phyloP scores from a whole-genome alignment of 768 basidiomycete genomes.

The Kwoniella newhampshirensis region DNA sequence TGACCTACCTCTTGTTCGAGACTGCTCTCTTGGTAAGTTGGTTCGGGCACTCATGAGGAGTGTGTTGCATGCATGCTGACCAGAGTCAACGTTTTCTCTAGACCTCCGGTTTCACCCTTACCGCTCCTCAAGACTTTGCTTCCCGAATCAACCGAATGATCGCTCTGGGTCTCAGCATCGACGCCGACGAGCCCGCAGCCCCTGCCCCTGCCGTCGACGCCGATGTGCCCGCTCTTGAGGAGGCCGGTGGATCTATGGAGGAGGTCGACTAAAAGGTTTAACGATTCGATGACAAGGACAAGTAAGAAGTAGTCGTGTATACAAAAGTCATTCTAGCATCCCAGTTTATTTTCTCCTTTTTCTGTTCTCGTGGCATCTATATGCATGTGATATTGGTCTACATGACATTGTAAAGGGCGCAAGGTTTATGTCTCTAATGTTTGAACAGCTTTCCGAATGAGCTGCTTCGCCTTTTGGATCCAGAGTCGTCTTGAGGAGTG shows the following conservation, averaged over 20 bases:
- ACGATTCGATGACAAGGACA: background rate
- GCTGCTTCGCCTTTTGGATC: constrained; percentile 6
- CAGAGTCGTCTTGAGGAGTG: background rate
- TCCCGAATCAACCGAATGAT: constrained; percentile 98
- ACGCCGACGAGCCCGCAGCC: constrained; percentile 67
- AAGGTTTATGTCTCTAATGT: background rate
- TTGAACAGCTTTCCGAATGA: constrained; percentile 16
- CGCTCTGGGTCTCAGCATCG: constrained; percentile 59
- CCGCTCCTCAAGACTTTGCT: constrained; percentile 91
- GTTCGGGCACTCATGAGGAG: constrained; percentile 54
- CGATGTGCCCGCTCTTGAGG: constrained; percentile 52
- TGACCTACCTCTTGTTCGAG: constrained; percentile 95
- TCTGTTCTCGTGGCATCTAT: constrained; percentile 14
- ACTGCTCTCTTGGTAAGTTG: constrained; percentile 88
- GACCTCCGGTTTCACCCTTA: constrained; percentile 72
- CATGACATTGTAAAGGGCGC: background rate
- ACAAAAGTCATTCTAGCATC: constrained; percentile 19
- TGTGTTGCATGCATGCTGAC: background rate
- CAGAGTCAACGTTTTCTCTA: background rate
- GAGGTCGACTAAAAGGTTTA: constrained; percentile 64
- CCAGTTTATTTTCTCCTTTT: constrained; percentile 7
- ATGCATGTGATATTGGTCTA: constrained; percentile 13
- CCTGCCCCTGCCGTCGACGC: constrained; percentile 53
- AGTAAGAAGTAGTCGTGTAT: constrained; percentile 18
- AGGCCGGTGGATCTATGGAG: constrained; percentile 66